A percentile compares a stretch with the other conserved stretches of the same genome.
Conservation (phyloP, 257 asterid species). For the Fraxinus cuspidata region DNA sequence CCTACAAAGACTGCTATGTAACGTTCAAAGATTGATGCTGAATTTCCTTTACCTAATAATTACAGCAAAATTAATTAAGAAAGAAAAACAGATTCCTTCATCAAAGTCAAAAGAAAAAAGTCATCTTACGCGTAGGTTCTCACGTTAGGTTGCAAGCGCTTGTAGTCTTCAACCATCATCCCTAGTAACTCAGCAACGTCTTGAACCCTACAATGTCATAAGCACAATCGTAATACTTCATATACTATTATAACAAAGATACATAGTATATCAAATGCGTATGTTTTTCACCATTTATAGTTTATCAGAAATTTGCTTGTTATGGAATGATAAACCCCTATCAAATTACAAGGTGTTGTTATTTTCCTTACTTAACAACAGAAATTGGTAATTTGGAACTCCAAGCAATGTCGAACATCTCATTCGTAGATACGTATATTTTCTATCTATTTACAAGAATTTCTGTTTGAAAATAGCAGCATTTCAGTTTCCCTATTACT, state of each 20-base stretch:
- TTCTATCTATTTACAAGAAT: neutral
- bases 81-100: conserved; percentile 31
- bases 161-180: conserved; percentile 97
- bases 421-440: neutral
- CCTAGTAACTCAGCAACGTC: conserved; percentile 98
- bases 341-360: neutral
- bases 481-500: neutral
- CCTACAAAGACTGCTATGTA: conserved; percentile 17
- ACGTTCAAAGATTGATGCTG: conserved; percentile 11
- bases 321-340: neutral
- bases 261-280: conserved; percentile 10
- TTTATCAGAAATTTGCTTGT: neutral
- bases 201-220: conserved; percentile 70
- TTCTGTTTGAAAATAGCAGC: neutral
- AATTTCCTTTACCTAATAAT: conserved; percentile 12
- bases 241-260: conserved; percentile 21
- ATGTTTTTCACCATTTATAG: neutral
- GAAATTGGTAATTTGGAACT: neutral
- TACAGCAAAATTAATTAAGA: conserved; percentile 16
- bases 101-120: conserved; percentile 37
- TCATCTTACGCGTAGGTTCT: conserved; percentile 95
- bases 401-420: neutral
- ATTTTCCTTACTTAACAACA: conserved; percentile 1
- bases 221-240: conserved; percentile 28
- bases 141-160: conserved; percentile 94